A percentile compares a stretch with the other conserved stretches of the same genome.
These are phyloP conservation scores for Tremellales sp. DNA, from an alignment of 1,284 basidiomycete species.

Conservation along the genomic window DNA sequence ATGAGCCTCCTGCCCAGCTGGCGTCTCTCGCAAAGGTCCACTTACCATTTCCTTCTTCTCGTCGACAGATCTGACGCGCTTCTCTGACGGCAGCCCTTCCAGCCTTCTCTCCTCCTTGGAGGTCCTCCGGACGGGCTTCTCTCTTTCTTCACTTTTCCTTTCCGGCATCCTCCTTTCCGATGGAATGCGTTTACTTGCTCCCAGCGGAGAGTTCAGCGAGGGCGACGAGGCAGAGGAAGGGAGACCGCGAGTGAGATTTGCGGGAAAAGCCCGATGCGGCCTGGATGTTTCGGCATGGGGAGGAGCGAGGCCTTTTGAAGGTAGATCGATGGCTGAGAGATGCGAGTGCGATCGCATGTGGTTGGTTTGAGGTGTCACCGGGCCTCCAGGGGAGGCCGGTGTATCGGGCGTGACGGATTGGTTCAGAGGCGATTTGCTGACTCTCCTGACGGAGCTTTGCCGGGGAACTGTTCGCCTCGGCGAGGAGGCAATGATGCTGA, in stretches of 20 bases:
- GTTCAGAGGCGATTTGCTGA: constrained; percentile 21
- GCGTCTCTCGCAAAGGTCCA: neutral
- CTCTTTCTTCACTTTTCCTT: constrained; percentile 4
- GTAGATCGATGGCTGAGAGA: constrained; percentile 13
- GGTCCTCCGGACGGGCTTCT: constrained; percentile 6
- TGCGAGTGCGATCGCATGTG: constrained; percentile 38
- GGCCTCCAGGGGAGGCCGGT: neutral
- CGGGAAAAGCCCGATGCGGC: constrained; percentile 30
- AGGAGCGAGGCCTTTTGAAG: neutral
- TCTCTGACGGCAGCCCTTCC: too few species aligned
- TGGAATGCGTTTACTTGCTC: constrained; percentile 19
- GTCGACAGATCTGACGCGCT: constrained; percentile 55
- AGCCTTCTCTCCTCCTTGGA: neutral
- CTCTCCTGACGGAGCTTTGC: constrained; percentile 11
- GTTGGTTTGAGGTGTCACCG: constrained; percentile 18
- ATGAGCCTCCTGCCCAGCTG: neutral
- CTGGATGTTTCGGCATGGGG: constrained; percentile 5
- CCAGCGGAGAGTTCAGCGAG: constrained; percentile 15
- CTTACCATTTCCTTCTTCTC: constrained; percentile 71
- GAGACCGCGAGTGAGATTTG: constrained; percentile 35
- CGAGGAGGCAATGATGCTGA: constrained; percentile 2
- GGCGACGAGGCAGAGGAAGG: constrained; percentile 28
- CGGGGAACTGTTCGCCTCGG: neutral
- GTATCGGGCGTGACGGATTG: constrained; percentile 18
- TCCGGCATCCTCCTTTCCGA: constrained; percentile 11